phyloP scores from a whole-genome alignment of 495 filamentous ascomycete species.

The Aspergillus homomorphus region DNA sequence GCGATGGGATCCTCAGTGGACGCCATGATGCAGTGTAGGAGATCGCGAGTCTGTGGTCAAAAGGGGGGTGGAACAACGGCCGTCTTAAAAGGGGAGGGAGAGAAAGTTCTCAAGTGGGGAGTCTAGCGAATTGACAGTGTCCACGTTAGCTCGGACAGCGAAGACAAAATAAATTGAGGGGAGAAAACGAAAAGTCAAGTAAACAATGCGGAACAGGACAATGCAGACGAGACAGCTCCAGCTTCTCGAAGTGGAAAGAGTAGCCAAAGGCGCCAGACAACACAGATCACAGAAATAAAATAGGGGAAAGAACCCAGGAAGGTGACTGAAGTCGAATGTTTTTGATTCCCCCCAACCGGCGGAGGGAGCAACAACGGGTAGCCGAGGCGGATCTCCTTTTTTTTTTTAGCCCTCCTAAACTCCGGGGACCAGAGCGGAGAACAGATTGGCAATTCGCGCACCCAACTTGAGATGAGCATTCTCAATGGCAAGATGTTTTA shows the following conservation, averaged over 20 bases:
- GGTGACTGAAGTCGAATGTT: background rate
- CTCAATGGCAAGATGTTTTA: background rate
- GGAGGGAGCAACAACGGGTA: conserved; percentile 10
- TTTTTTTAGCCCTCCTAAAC: background rate
- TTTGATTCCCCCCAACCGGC: background rate
- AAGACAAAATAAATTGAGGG: conserved; percentile 4
- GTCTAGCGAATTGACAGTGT: conserved; percentile 14
- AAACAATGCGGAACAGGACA: background rate
- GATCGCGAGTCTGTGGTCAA: background rate
- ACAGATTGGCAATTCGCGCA: background rate
- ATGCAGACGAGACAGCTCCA: background rate
- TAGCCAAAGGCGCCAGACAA: background rate
- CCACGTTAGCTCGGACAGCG: conserved; percentile 15
- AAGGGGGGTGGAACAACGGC: background rate
- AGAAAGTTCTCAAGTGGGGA: conserved; percentile 4
- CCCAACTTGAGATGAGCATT: background rate
- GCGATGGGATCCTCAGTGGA: conserved; percentile 39
- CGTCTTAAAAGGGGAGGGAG: background rate
- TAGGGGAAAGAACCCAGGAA: background rate
- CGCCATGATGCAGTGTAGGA: conserved; percentile 27
- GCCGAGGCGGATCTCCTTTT: conserved; percentile 13
- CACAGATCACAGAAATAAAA: background rate
- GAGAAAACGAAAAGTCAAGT: background rate
- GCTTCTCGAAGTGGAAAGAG: background rate
- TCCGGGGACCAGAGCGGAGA: conserved; percentile 6